Evolutionary conservation across 2,329 filamentous ascomycete genomes (phyloP).

Genomic region (Onygena corvina): DNA sequence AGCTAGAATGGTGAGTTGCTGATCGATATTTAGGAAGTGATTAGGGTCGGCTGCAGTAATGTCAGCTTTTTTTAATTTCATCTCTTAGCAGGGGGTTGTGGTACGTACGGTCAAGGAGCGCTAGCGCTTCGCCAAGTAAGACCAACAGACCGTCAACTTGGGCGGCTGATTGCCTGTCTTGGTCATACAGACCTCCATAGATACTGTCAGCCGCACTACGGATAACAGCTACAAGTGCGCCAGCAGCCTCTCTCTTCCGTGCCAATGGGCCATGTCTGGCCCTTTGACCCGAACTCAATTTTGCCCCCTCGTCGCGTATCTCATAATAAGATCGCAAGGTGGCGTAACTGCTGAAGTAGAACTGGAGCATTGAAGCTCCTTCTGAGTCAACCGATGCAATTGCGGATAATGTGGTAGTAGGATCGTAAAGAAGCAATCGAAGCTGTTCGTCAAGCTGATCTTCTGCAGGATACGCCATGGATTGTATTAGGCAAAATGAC

Average conservation of each 20-base stretch:
- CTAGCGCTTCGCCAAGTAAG: constrained; percentile 69
- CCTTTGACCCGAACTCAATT: constrained; percentile 28
- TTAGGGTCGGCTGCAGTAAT: constrained; percentile 35
- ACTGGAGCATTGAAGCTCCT: constrained; percentile 70
- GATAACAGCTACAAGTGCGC: constrained; percentile 69
- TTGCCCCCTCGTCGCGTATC: constrained; percentile 58
- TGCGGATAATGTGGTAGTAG: constrained; percentile 57
- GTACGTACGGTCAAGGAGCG: constrained; percentile 56
- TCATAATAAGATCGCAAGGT: constrained; percentile 84
- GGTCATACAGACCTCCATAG: constrained; percentile 77
- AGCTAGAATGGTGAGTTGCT: constrained; percentile 64
- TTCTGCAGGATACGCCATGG: constrained; percentile 61
- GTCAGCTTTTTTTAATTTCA: constrained; percentile 14
- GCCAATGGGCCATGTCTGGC: constrained; percentile 43
- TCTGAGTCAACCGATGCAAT: constrained; percentile 65
- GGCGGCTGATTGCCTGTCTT: constrained; percentile 65
- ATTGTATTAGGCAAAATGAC: constrained; percentile 76
- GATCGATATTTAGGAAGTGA: constrained; percentile 52
- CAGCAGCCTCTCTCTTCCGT: constrained; percentile 57
- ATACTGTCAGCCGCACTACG: constrained; percentile 81
- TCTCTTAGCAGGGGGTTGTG: constrained; percentile 10
- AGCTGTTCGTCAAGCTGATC: constrained; percentile 63
- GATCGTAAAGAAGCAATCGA: constrained; percentile 55
- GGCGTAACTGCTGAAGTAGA: constrained; percentile 81
- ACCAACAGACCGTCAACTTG: constrained; percentile 77